These are phyloP conservation scores for Trichoderma guizhouense DNA, from an alignment of 2,329 filamentous ascomycete species.

Conservation along the genomic window DNA sequence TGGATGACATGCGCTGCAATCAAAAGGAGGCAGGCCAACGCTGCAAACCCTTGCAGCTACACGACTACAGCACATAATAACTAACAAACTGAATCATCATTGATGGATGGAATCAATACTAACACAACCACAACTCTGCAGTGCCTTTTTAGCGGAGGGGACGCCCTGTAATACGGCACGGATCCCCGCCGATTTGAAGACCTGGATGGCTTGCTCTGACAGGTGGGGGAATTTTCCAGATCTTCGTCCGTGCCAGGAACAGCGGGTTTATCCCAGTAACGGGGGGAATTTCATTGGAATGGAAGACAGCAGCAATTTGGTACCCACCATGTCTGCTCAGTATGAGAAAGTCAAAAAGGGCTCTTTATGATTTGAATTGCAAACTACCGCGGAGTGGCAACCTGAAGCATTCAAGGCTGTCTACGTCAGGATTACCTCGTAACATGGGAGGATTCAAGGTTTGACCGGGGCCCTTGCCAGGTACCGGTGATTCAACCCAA, in stretches of 20 bases:
- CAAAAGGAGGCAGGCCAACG: neutral
- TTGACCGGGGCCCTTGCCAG: conserved; percentile 10
- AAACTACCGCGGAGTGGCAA: neutral
- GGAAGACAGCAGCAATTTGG: neutral
- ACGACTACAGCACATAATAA: neutral
- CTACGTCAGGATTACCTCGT: neutral
- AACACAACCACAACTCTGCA: neutral
- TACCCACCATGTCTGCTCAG: neutral
- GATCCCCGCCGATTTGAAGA: conserved; percentile 5
- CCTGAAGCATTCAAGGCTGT: neutral
- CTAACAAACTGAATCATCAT: neutral
- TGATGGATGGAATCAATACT: neutral
- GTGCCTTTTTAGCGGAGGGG: neutral
- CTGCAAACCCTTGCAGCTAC: neutral
- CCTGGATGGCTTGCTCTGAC: neutral
- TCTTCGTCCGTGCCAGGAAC: neutral
- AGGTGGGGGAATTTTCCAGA: neutral
- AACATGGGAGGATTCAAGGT: neutral
- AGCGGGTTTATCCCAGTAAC: neutral
- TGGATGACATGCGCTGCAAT: neutral
- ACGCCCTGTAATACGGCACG: neutral
- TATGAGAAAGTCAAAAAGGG: neutral
- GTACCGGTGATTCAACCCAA: neutral
- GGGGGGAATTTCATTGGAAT: neutral
- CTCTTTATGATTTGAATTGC: neutral